Percentiles rank a stretch among this genome's conserved stretches.
phyloP scores from a whole-genome alignment of 441 rosid species.

The Brassica balearica region DNA sequence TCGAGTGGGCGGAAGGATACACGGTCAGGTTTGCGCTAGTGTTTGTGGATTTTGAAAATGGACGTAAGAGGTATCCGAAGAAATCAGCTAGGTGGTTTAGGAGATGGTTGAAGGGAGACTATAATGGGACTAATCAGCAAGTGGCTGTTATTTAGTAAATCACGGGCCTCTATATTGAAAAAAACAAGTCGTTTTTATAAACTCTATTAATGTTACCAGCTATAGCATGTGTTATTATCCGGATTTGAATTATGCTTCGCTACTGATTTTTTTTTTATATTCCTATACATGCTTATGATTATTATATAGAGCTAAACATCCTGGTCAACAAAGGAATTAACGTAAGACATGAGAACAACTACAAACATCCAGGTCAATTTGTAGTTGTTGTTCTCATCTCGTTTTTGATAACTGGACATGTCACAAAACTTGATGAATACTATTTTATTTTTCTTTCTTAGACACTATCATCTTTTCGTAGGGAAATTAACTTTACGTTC shows the following conservation, averaged over 20 bases:
- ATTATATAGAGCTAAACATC: background rate
- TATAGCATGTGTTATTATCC: background rate
- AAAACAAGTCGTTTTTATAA: too few relatives aligned
- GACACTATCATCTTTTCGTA: too few relatives aligned
- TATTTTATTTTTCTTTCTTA: too few relatives aligned
- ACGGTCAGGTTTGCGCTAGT: slow-evolving; percentile 50
- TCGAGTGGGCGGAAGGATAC: slow-evolving; percentile 48
- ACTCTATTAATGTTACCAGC: background rate
- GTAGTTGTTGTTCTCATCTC: too few relatives aligned
- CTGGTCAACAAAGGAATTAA: background rate
- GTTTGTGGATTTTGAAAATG: slow-evolving; percentile 48
- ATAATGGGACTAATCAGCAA: slow-evolving; percentile 6
- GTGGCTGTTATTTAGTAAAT: slow-evolving; percentile 36
- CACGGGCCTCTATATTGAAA: background rate
- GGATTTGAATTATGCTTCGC: background rate
- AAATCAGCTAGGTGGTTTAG: slow-evolving; percentile 52
- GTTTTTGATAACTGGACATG: too few relatives aligned
- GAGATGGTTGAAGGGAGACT: slow-evolving; percentile 33
- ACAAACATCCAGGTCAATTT: slow-evolving; percentile 11
- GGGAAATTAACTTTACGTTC: too few relatives aligned
- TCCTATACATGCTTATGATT: slow-evolving; percentile 4
- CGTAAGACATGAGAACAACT: background rate
- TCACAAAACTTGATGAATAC: too few relatives aligned
- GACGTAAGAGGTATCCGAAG: slow-evolving; percentile 48
- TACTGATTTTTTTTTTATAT: background rate